Evolutionary conservation across 2,329 filamentous ascomycete species (phyloP).

Genomic region (Penicillium vulpinum): DNA sequence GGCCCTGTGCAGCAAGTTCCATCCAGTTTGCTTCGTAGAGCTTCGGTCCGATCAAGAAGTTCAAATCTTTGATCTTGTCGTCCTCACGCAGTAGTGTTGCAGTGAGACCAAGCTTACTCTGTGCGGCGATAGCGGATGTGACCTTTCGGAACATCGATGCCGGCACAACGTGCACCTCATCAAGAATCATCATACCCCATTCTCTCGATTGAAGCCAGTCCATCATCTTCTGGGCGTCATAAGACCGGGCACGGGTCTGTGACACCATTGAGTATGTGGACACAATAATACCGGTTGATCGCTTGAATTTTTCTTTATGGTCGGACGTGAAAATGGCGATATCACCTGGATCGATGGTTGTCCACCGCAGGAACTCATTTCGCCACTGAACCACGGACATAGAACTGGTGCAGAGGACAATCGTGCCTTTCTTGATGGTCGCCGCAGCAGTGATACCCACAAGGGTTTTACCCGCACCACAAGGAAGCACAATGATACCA

Average conservation of each 20-base stretch:
- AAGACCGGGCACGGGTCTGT: constrained; percentile 78
- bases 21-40: constrained; percentile 99
- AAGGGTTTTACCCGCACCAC: constrained; percentile 93
- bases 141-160: constrained; percentile 96
- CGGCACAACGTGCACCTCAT: constrained; percentile 97
- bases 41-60: constrained; percentile 96
- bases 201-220: constrained; percentile 84
- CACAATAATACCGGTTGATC: constrained; percentile 93
- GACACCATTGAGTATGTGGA: constrained; percentile 99
- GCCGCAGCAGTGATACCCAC: constrained; percentile 98
- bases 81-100: constrained; percentile 94
- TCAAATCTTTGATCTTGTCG: constrained; percentile 96
- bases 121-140: constrained; percentile 87
- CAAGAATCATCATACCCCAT: constrained; percentile 96
- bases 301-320: constrained; percentile 80
- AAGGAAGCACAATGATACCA: constrained; percentile 94
- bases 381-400: constrained; percentile 99
- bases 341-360: constrained; percentile 92
- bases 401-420: constrained; percentile 92
- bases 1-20: constrained; percentile 93
- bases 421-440: constrained; percentile 94
- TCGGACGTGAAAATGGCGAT: constrained; percentile 95
- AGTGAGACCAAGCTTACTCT: constrained; percentile 91
- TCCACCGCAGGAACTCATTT: constrained; percentile 97
- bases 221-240: constrained; percentile 98